These are phyloP conservation scores for Ganoderma multipileum DNA, from an alignment of 1,284 basidiomycete species.

Conservation along the genomic window DNA sequence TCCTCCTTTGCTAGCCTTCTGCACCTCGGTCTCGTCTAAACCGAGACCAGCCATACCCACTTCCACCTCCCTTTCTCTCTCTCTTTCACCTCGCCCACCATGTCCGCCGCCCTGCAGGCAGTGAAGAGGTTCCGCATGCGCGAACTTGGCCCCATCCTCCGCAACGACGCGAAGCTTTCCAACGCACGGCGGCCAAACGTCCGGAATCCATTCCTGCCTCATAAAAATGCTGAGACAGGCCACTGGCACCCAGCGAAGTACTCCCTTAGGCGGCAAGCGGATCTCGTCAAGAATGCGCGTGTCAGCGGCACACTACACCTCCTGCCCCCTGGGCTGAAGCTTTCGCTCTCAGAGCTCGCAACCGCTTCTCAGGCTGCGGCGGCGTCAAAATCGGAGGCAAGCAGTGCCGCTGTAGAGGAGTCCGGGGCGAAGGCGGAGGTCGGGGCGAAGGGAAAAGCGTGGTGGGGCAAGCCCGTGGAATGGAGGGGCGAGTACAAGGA, in stretches of 20 bases:
- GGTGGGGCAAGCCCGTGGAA: slow-evolving; percentile 50
- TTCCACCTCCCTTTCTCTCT: not conserved
- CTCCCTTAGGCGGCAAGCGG: slow-evolving; percentile 77
- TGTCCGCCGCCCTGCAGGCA: slow-evolving; percentile 36
- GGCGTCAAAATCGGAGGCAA: not conserved
- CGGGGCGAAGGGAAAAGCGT: slow-evolving; percentile 20
- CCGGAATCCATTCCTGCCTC: slow-evolving; percentile 73
- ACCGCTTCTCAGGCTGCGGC: slow-evolving; percentile 13
- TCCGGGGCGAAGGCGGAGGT: not conserved
- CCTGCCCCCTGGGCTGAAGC: slow-evolving; percentile 72
- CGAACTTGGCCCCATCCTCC: slow-evolving; percentile 33
- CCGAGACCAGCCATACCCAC: not conserved
- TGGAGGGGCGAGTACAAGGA: slow-evolving; percentile 65
- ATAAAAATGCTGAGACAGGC: slow-evolving; percentile 61
- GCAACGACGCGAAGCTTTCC: slow-evolving; percentile 15
- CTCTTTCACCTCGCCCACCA: not conserved
- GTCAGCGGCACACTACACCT: slow-evolving; percentile 57
- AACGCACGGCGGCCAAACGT: slow-evolving; percentile 29
- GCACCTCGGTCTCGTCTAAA: not conserved
- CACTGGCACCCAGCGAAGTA: slow-evolving; percentile 74
- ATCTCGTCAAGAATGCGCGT: slow-evolving; percentile 74
- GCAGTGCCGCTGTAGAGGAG: not conserved
- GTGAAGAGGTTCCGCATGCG: slow-evolving; percentile 41
- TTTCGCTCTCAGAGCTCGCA: slow-evolving; percentile 29
- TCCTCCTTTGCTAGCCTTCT: not conserved